Conservation (phyloP, 2,329 filamentous ascomycete species). For the Neophaeococcomyces mojaviensis region DNA sequence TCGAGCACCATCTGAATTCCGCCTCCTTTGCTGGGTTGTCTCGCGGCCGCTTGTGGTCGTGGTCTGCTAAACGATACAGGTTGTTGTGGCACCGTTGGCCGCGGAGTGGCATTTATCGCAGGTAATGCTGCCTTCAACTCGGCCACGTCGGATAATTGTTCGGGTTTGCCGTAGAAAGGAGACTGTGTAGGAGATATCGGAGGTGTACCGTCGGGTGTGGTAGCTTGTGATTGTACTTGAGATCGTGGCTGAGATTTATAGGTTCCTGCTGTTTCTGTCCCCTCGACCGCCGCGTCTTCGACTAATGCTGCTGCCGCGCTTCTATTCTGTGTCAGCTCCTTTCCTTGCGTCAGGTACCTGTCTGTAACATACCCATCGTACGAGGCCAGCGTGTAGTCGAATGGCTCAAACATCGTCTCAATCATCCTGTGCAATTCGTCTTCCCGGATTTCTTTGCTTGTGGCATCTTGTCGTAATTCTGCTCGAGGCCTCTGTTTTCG, state of each 20-base stretch:
- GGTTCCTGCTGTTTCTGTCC: conserved; percentile 12
- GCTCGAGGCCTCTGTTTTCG: conserved; percentile 90
- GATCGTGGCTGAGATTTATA: conserved; percentile 13
- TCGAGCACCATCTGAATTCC: conserved; percentile 89
- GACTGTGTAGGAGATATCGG: conserved; percentile 18
- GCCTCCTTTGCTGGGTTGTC: conserved; percentile 69
- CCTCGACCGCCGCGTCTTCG: conserved; percentile 10
- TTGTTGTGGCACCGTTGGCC: conserved; percentile 11
- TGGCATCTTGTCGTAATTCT: conserved; percentile 85
- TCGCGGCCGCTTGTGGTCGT: conserved; percentile 44
- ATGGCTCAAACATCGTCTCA: conserved; percentile 85
- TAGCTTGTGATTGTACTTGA: conserved; percentile 14
- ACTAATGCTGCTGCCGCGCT: conserved; percentile 20
- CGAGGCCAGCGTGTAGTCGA: conserved; percentile 82
- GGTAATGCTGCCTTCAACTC: conserved; percentile 17
- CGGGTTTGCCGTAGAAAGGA: conserved; percentile 6
- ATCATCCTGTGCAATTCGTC: conserved; percentile 93
- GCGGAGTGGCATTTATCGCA: conserved; percentile 7
- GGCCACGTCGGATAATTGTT: conserved; percentile 11
- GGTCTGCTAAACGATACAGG: conserved; percentile 34
- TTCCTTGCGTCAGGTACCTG: conserved; percentile 26
- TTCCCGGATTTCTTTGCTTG: conserved; percentile 86
- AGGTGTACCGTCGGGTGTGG: conserved; percentile 22
- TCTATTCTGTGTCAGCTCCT: conserved; percentile 30
- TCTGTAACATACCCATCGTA: conserved; percentile 58